Conservation (phyloP, 2,329 filamentous ascomycete genomes). For the Fusarium graminum region DNA sequence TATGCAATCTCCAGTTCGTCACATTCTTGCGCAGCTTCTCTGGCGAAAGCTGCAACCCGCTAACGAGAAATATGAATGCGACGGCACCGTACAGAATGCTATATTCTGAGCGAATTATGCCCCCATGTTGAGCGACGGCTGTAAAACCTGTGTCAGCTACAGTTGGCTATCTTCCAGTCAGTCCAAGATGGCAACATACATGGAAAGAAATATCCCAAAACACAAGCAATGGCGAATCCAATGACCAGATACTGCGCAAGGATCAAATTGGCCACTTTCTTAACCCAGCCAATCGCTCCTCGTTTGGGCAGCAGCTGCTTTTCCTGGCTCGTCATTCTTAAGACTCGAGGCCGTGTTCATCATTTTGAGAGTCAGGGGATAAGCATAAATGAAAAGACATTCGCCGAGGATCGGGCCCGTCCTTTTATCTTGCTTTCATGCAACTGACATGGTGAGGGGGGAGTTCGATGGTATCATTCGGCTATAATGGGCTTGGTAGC, state of each 20-base stretch:
- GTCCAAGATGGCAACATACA: slow-evolving; percentile 50
- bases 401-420: slow-evolving; percentile 5
- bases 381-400: background rate
- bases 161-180: background rate
- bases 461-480: slow-evolving; percentile 24
- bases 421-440: slow-evolving; percentile 3
- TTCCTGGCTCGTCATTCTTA: slow-evolving; percentile 38
- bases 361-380: slow-evolving; percentile 13
- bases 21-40: slow-evolving; percentile 71
- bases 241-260: slow-evolving; percentile 75
- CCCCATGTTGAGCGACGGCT: slow-evolving; percentile 64
- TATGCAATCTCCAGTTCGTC: slow-evolving; percentile 75
- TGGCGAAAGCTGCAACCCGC: slow-evolving; percentile 75
- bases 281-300: slow-evolving; percentile 27
- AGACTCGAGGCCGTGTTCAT: background rate
- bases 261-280: slow-evolving; percentile 53
- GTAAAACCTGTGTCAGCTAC: slow-evolving; percentile 17
- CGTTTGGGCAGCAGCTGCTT: slow-evolving; percentile 17
- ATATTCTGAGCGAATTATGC: slow-evolving; percentile 66
- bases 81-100: slow-evolving; percentile 77
- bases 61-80: slow-evolving; percentile 77
- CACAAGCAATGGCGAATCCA: slow-evolving; percentile 67
- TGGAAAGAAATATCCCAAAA: slow-evolving; percentile 61
- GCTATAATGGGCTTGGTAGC: slow-evolving; percentile 22
- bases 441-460: slow-evolving; percentile 3